Evolutionary conservation across 208 protist species (phyloP).

Genomic region (Vickermania spadyakhi): DNA sequence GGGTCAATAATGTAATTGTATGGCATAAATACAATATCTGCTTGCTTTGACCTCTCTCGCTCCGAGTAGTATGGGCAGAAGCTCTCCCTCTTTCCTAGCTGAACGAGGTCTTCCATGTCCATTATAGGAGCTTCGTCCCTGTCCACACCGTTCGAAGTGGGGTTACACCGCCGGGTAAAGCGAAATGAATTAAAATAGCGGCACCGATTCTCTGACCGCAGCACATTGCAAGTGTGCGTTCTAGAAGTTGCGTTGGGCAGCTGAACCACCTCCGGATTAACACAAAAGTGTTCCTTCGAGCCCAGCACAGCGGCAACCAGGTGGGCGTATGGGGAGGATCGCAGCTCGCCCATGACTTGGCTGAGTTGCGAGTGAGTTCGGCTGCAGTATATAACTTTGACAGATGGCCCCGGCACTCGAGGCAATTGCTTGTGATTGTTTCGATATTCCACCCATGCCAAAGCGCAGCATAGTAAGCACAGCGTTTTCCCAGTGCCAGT

Average conservation of each 20-base stretch:
- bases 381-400: slow-evolving; percentile 91
- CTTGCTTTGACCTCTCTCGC: slow-evolving; percentile 58
- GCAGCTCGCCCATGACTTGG: slow-evolving; percentile 96
- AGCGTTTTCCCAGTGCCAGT: slow-evolving; percentile 98
- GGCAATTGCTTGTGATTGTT: slow-evolving; percentile 4
- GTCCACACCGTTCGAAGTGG: slow-evolving; percentile 7
- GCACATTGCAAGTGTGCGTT: slow-evolving; percentile 51
- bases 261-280: slow-evolving; percentile 80
- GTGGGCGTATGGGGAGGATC: slow-evolving; percentile 81
- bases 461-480: slow-evolving; percentile 91
- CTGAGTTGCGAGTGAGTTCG: slow-evolving; percentile 98
- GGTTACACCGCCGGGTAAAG: slow-evolving; percentile 11
- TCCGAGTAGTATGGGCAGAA: slow-evolving; percentile 96
- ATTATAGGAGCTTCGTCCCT: slow-evolving; percentile 29
- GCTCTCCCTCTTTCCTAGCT: slow-evolving; percentile 33
- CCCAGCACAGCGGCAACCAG: slow-evolving; percentile 88
- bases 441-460: slow-evolving; percentile 74
- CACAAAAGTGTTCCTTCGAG: slow-evolving; percentile 96
- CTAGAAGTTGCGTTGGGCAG: slow-evolving; percentile 61
- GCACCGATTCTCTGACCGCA: slow-evolving; percentile 59
- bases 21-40: slow-evolving; percentile 96
- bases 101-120: slow-evolving; percentile 94
- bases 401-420: slow-evolving; percentile 5
- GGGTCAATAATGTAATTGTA: slow-evolving; percentile 98
- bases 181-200: slow-evolving; percentile 64